These are phyloP conservation scores for Podospora comata DNA, from an alignment of 495 filamentous ascomycete species.

Conservation along the genomic window DNA sequence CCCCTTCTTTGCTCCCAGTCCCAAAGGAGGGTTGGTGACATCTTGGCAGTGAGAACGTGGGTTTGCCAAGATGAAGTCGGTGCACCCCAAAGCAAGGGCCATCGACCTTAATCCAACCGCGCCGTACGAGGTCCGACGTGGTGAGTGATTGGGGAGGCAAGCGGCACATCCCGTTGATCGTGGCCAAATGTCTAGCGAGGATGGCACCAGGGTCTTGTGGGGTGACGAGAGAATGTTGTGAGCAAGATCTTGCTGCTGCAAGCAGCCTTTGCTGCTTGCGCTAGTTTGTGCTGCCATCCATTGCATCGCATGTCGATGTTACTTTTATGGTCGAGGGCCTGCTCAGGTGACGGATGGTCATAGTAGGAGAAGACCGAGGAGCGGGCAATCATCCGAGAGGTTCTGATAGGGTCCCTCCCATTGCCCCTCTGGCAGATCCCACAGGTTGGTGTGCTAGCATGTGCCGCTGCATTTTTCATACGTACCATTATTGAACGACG, in stretches of 20 bases:
- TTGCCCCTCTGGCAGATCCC: background rate
- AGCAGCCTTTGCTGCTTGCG: background rate
- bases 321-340: background rate
- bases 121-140: background rate
- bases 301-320: background rate
- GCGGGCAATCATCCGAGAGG: background rate
- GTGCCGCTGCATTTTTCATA: background rate
- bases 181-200: background rate
- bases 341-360: background rate
- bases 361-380: background rate
- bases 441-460: background rate
- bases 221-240: background rate
- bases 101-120: background rate
- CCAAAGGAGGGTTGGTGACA: background rate
- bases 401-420: background rate
- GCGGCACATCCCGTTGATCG: constrained; percentile 4
- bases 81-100: background rate
- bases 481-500: constrained; percentile 1
- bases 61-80: constrained; percentile 9
- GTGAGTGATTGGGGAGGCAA: background rate
- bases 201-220: background rate
- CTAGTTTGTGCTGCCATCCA: background rate
- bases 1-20: background rate
- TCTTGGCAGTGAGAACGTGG: constrained; percentile 12
- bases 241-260: background rate